Conservation (phyloP, 2,329 filamentous ascomycete species). For the Myriosclerotinia scirpicola region DNA sequence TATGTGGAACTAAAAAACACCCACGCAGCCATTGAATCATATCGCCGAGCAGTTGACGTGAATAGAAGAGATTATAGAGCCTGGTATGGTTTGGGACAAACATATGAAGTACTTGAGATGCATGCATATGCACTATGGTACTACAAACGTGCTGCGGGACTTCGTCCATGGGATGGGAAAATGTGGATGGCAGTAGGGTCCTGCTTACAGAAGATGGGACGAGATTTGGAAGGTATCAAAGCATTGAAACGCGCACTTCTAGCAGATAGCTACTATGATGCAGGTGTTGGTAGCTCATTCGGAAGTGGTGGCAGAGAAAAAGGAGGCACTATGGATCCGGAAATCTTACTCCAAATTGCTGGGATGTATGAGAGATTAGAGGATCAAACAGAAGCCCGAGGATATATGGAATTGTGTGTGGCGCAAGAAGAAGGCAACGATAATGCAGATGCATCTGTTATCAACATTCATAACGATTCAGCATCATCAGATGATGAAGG, state of each 20-base stretch:
- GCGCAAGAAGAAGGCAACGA: conserved; percentile 81
- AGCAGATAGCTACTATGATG: conserved; percentile 83
- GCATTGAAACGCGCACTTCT: conserved; percentile 89
- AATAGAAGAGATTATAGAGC: conserved; percentile 96
- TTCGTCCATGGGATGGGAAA: conserved; percentile 95
- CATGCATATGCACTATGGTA: conserved; percentile 97
- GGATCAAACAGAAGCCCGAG: conserved; percentile 76
- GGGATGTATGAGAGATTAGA: conserved; percentile 80
- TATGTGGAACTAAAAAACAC: conserved; percentile 99
- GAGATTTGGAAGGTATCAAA: conserved; percentile 87
- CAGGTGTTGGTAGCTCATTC: conserved; percentile 48
- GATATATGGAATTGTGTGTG: conserved; percentile 94
- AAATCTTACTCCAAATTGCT: conserved; percentile 87
- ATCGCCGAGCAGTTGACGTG: conserved; percentile 90
- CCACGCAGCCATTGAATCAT: conserved; percentile 95
- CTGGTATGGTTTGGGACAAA: conserved; percentile 96
- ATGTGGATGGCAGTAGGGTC: conserved; percentile 98
- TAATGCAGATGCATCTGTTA: conserved; percentile 52
- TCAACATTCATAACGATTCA: conserved; percentile 47
- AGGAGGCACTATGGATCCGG: conserved; percentile 72
- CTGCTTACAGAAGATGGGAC: conserved; percentile 86
- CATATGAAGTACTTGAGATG: conserved; percentile 98
- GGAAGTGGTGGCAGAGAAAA: conserved; percentile 48
- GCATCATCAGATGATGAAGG: conserved; percentile 49
- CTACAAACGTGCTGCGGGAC: conserved; percentile 89